These are phyloP conservation scores for Exsudoporus frostii DNA, from an alignment of 768 basidiomycete species.

Conservation along the genomic window DNA sequence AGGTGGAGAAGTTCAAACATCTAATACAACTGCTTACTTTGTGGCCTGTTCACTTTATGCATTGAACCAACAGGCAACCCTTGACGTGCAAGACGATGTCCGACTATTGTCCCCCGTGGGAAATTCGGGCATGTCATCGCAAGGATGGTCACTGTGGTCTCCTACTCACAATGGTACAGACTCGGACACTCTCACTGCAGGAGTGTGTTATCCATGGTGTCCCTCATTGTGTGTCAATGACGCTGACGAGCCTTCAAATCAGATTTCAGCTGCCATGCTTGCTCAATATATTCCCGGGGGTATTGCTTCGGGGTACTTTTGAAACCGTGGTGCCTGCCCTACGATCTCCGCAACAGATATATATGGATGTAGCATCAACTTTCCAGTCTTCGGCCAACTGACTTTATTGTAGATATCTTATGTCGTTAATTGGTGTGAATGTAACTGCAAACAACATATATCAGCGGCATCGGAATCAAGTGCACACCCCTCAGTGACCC, in stretches of 20 bases:
- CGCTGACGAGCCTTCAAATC: neutral
- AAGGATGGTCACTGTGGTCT: neutral
- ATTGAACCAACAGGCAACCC: no score
- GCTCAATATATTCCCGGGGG: no score
- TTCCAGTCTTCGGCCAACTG: neutral
- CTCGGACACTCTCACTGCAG: neutral
- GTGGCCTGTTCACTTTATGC: no score
- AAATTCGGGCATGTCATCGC: neutral
- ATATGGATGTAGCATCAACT: neutral
- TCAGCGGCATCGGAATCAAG: no score
- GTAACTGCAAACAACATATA: neutral
- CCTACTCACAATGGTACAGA: neutral
- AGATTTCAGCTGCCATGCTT: neutral
- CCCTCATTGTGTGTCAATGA: neutral
- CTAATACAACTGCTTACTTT: no score
- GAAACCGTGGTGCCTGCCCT: no score
- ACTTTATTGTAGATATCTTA: neutral
- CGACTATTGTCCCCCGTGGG: no score
- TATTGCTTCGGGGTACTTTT: no score
- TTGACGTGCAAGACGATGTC: no score
- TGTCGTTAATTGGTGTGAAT: neutral
- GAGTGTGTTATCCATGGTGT: neutral
- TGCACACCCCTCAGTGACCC: no score
- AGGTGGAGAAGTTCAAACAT: no score
- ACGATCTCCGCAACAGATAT: neutral